Evolutionary conservation across 805 yeast genomes (phyloP).

Genomic region (Starmerella tilneyi): DNA sequence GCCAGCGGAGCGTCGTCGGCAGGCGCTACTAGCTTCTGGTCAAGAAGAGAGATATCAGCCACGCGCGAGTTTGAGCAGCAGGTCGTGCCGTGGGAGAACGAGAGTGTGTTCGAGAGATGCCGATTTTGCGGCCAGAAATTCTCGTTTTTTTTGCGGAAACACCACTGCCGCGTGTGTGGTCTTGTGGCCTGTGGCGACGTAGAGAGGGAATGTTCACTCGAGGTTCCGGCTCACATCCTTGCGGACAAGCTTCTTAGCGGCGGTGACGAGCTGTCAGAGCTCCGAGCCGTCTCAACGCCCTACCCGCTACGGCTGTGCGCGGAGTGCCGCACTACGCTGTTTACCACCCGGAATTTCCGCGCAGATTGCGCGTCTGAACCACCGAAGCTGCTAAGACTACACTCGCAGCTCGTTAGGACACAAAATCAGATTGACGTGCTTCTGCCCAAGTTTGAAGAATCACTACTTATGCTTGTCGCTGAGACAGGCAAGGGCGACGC

Average conservation of each 20-base stretch:
- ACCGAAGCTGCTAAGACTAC: conserved; percentile 34
- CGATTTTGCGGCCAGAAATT: conserved; percentile 53
- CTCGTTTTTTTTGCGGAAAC: conserved; percentile 53
- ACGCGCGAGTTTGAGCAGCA: conserved; percentile 37
- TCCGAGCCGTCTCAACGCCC: conserved; percentile 5
- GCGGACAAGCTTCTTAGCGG: conserved; percentile 26
- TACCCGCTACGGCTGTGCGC: conserved; percentile 50
- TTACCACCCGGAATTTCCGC: conserved; percentile 43
- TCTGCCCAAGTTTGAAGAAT: conserved; percentile 38
- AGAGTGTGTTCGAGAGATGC: conserved; percentile 42
- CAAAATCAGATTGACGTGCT: conserved; percentile 33
- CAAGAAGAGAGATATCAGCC: conserved; percentile 25
- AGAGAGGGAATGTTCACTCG: conserved; percentile 57
- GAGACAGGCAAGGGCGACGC: conserved; percentile 11
- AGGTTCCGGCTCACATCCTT: conserved; percentile 43
- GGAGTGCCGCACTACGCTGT: conserved; percentile 53
- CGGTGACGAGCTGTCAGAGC: conserved; percentile 9
- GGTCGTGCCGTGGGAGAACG: conserved; percentile 60
- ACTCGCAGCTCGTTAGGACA: conserved; percentile 36
- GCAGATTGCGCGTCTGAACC: conserved; percentile 33
- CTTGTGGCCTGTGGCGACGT: conserved; percentile 62
- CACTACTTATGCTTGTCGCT: conserved; percentile 33
- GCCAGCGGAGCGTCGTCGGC: background rate
- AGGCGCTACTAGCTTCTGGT: conserved; percentile 25
- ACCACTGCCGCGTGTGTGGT: conserved; percentile 91